Conservation (phyloP, 2,329 filamentous ascomycete genomes). For the Cytospora chrysosperma region DNA sequence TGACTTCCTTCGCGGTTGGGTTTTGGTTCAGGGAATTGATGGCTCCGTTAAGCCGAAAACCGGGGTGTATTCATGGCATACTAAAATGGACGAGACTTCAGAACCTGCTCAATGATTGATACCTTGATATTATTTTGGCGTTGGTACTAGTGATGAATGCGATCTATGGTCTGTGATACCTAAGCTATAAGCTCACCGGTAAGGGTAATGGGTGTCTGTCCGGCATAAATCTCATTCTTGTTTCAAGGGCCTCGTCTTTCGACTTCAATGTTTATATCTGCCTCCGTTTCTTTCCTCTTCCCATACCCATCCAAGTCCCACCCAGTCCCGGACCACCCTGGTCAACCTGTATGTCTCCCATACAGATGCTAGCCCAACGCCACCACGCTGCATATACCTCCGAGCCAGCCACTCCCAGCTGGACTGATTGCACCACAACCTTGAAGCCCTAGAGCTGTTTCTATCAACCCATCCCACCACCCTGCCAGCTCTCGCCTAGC, state of each 20-base stretch:
- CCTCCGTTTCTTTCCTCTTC: neutral
- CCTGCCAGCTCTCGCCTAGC: neutral
- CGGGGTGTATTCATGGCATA: slow-evolving; percentile 31
- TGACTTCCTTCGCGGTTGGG: slow-evolving; percentile 38
- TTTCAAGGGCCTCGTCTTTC: neutral
- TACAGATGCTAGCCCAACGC: neutral
- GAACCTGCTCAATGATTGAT: slow-evolving; percentile 23
- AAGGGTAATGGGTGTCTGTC: neutral
- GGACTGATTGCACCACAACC: neutral
- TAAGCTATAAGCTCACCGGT: slow-evolving; percentile 4
- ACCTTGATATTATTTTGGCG: slow-evolving; percentile 23
- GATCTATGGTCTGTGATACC: slow-evolving; percentile 2
- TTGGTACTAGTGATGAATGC: slow-evolving; percentile 24
- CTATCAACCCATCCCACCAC: neutral
- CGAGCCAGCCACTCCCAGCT: no score
- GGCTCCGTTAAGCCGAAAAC: slow-evolving; percentile 22
- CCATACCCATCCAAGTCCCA: neutral
- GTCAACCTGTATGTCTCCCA: neutral
- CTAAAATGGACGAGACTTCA: slow-evolving; percentile 28
- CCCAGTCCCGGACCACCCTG: no score
- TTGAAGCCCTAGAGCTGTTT: neutral
- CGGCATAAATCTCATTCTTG: neutral
- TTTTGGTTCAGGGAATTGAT: slow-evolving; percentile 23
- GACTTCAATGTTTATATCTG: neutral
- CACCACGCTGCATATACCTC: neutral